Conservation (phyloP, 352 stramenopile genomes). For the Thalassiosira hispida region DNA sequence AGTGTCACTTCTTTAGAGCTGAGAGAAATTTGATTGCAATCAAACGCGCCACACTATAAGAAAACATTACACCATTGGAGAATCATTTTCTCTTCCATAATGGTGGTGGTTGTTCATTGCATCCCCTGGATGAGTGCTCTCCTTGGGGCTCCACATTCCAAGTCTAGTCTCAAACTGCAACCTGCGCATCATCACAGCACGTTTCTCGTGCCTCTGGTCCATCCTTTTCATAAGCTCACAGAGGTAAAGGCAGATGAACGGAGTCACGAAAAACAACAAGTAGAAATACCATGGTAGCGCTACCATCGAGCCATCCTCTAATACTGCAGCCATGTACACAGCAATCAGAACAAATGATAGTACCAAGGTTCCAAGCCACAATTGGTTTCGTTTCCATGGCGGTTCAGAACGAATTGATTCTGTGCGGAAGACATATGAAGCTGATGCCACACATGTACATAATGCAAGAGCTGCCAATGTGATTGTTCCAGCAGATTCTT, state of each 20-base stretch:
- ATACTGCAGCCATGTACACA: slow-evolving; percentile 52
- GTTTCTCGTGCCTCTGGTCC: slow-evolving; percentile 62
- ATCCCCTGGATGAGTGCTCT: slow-evolving; percentile 27
- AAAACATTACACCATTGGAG: slow-evolving; percentile 28
- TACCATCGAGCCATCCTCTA: slow-evolving; percentile 50
- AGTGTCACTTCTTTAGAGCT: too few species aligned
- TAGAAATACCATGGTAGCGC: slow-evolving; percentile 78
- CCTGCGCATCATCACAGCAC: slow-evolving; percentile 77
- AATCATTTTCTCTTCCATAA: slow-evolving; percentile 1
- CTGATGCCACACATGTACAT: slow-evolving; percentile 65
- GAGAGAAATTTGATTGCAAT: too few species aligned
- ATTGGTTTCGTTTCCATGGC: slow-evolving; percentile 72
- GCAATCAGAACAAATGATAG: slow-evolving; percentile 52
- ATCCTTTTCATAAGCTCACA: slow-evolving; percentile 73
- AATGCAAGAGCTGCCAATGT: slow-evolving; percentile 65
- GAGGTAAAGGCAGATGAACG: slow-evolving; percentile 66
- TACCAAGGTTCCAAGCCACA: slow-evolving; percentile 58
- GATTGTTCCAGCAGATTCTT: slow-evolving; percentile 52
- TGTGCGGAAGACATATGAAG: slow-evolving; percentile 72
- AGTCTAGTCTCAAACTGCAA: slow-evolving; percentile 83
- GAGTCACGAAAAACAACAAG: slow-evolving; percentile 62
- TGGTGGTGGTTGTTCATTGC: not conserved
- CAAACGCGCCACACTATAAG: too few species aligned
- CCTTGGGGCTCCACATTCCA: slow-evolving; percentile 54
- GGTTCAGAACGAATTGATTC: slow-evolving; percentile 62